Evolutionary conservation across 768 basidiomycete species (phyloP), one percentile per base, ranked within the genome.

Genomic region (Rhizopogon vulgaris): DNA sequence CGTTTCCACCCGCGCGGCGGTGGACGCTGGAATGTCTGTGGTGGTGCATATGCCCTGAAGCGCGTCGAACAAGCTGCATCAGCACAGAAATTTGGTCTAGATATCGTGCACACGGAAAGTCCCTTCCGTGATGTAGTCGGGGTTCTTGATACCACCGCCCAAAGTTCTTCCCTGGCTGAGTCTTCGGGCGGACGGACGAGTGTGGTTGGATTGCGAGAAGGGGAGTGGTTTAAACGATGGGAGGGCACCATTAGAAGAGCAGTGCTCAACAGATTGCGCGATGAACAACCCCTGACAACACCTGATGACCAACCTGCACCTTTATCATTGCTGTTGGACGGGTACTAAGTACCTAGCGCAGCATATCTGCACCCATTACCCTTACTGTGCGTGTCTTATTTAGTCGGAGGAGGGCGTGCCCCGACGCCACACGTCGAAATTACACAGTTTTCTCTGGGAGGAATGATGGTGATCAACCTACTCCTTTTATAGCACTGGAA

Each of bases 181-280:
- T 54, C 51, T 78, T 71, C 42, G 65, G 56, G 32, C 49, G n/a
- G 55, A 60, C 51, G 2, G 10, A 71, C 70, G 55, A 69, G 71
- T 60, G 56, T 80, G 8, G 60, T 81, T 1, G 90, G 90, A 5
- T 60, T 80, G 51, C 74, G 74, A 54, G 91, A 92, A 66, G 85
- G 82, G 7, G 79, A 85, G 55, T 94, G 90, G 90, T 86, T 90
- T 64, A 77, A 75, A 63, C 72, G 72, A 49, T 92, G 90, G 88
- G 86, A 91, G 60, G 73, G 72, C 24, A 73, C 80, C 1, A 88
- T 94, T 49, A 72, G 71, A 39, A 74, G 78, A 22, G 81, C 80
- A 0, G 87, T 90, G 2, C 55, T 70, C 4, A 66, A 63, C 48
- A 69, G 72, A 17, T 70, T 77, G 56, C 73, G 72, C 36, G 53